Base-by-base conservation (phyloP, 2,329 filamentous ascomycete genomes). In the Diatrype stigma region DNA sequence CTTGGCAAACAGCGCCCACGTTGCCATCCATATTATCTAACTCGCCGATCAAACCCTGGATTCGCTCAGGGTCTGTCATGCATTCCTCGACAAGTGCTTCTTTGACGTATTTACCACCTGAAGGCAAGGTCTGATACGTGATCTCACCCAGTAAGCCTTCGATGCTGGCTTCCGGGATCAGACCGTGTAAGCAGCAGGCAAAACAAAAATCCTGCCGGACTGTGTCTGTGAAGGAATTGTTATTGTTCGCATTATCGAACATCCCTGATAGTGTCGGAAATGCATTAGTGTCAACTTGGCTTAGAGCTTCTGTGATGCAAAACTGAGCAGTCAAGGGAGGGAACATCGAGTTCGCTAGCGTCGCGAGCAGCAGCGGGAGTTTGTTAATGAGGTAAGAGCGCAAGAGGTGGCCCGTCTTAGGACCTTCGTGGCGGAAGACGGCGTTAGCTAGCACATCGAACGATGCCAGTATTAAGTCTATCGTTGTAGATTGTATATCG, bases 21-120 rank as follows among this genome's bases (percentile, higher is more conserved):
- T 96, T 96, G 1, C 93, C 93, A 62, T 96, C 90, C 79, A 94
- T 91, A 47, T 86, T 87, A 51, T 96, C 90, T 22, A 99, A 76
- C 61, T 96, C 90, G 37, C 85, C 81, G 38, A 96, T 82, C 30
- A 96, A 76, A 42, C 85, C 81, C 57, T 91, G 87, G 1, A 89
- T 83, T 56, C 85, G 83, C 54, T 90, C 87, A 1, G 85, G 82
- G 58, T 95, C 90, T 11, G 81, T 79, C 45, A 87, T 79, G 56
- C 91, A 96, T 63, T 94, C 86, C 46, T 84, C 79, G 0, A 96
- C 81, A 12, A 99, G 74, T 28, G 84, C 80, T 26, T 94, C 88
- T 67, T 93, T 94, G 45, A 81, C 78, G 60, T 90, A 90, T 51
- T 86, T 86, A 3, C 87, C 86, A 22, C 86, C 81, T 22, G 85